phyloP scores from a whole-genome alignment of 2,329 filamentous ascomycete species.

The Venturia effusa region DNA sequence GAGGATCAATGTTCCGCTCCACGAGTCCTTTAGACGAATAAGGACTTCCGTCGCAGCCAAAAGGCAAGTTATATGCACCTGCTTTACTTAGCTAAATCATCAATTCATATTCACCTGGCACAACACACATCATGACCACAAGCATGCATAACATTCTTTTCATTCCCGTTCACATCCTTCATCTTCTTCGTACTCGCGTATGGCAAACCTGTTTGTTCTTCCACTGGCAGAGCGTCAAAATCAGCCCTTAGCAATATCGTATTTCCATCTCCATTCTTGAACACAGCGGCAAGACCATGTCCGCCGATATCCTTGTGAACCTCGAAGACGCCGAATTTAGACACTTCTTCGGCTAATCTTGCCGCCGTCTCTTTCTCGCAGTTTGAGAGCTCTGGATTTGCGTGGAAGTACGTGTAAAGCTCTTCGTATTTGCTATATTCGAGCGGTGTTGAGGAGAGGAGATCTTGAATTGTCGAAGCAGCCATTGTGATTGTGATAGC shows the following conservation, averaged over 20 bases:
- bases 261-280: constrained; percentile 44
- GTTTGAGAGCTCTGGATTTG: constrained; percentile 47
- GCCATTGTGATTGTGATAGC: neutral
- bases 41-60: constrained; percentile 46
- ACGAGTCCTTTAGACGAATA: constrained; percentile 31
- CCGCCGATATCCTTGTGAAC: constrained; percentile 46
- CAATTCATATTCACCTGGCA: too few species aligned
- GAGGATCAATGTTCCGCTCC: constrained; percentile 53
- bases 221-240: constrained; percentile 49
- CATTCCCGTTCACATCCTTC: constrained; percentile 34
- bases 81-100: too few species aligned
- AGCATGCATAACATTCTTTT: constrained; percentile 52
- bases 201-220: constrained; percentile 42
- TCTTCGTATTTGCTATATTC: constrained; percentile 32
- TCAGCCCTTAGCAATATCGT: constrained; percentile 51
- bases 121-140: constrained; percentile 61
- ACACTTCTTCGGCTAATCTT: constrained; percentile 33
- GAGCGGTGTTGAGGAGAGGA: neutral
- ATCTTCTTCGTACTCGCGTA: constrained; percentile 43
- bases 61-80: constrained; percentile 48
- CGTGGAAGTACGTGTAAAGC: constrained; percentile 49
- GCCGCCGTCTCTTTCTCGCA: constrained; percentile 44
- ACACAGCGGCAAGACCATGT: constrained; percentile 45
- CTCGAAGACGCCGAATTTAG: constrained; percentile 23
- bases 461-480: neutral